Base-by-base conservation (phyloP, 179 eudicot species). In the Camellia oleifera region DNA sequence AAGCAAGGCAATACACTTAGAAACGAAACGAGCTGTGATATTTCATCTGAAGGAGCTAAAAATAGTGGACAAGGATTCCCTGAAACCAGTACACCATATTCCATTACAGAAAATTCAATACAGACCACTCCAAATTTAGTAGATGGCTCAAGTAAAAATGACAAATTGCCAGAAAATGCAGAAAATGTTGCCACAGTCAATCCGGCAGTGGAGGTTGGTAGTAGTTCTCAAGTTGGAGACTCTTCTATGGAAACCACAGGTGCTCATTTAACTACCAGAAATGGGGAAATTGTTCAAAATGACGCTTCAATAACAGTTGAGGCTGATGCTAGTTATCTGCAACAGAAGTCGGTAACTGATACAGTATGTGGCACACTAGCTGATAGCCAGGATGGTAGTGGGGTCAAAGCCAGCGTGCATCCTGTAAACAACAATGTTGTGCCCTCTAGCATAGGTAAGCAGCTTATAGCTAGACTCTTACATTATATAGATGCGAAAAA, bases 371-470 rank as follows among this genome's bases (percentile, higher is more conserved):
- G 74, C 67, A 72, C 40, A 61, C 60, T 81, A 69, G 78, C 56
- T 48, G 85, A 53, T 74, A 81, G 65, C 80, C 88, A 81, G 75
- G 78, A 65, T 60, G 82, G 60, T 26, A 69, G 74, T 72, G 83
- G 68, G 75, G 63, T 72, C 2, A 74, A 61, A 77, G 74, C 75
- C 61, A 68, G 14, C 44, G 69, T 72, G 77, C 85, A 79, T 69
- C 69, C 81, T 63, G 65, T 77, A 15, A 76, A 77, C 58, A 78
- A 72, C 69, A 70, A 77, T 72, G 84, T 77, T 72, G 69, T 80
- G 54, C 58, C 77, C 23, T 42, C 72, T 17, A 40, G 79, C 73
- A 78, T 40, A 74, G 88, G 92, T 89, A 73, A 87, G 86, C 20
- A 65, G 44, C 11, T 54, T 65, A 58, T 26, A 50, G 46, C 32